Percentiles rank a stretch among this genome's conserved stretches.
Evolutionary conservation across 805 yeast species (phyloP).

Genomic region (Schizosaccharomyces cryophilus): DNA sequence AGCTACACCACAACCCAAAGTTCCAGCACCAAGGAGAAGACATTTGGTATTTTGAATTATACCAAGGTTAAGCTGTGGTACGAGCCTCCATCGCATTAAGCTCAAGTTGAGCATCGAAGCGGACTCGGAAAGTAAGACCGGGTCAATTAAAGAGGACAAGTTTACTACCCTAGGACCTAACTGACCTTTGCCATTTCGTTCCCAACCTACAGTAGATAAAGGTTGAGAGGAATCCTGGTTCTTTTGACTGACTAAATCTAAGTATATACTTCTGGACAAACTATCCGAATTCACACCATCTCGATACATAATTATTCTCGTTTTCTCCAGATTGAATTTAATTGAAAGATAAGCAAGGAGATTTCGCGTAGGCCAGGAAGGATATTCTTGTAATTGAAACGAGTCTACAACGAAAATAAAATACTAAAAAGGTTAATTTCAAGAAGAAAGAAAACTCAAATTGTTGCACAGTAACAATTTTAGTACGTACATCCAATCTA

Average conservation of each 20-base stretch:
- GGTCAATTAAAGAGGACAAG: conserved; percentile 58
- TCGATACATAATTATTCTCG: conserved; percentile 29
- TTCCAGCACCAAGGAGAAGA: conserved; percentile 81
- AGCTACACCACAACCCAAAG: conserved; percentile 78
- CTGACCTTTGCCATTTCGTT: conserved; percentile 37
- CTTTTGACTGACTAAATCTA: conserved; percentile 5
- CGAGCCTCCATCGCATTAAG: conserved; percentile 90
- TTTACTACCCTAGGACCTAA: conserved; percentile 68
- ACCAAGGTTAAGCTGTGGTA: conserved; percentile 57
- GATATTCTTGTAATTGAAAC: conserved; percentile 11
- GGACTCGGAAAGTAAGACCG: conserved; percentile 57
- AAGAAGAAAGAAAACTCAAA: background rate
- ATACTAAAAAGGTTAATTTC: background rate
- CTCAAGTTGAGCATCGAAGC: conserved; percentile 77
- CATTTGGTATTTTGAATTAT: conserved; percentile 34
- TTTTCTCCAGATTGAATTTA: background rate
- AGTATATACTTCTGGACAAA: conserved; percentile 3
- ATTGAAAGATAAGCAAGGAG: conserved; percentile 14
- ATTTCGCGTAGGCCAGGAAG: conserved; percentile 28
- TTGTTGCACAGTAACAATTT: background rate
- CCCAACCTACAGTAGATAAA: conserved; percentile 60
- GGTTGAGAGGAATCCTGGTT: conserved; percentile 11
- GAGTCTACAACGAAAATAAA: background rate
- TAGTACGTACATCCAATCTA: background rate
- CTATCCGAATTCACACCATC: conserved; percentile 15